Conservation (phyloP, 2,329 filamentous ascomycete genomes). For the Talaromyces pinophilus region DNA sequence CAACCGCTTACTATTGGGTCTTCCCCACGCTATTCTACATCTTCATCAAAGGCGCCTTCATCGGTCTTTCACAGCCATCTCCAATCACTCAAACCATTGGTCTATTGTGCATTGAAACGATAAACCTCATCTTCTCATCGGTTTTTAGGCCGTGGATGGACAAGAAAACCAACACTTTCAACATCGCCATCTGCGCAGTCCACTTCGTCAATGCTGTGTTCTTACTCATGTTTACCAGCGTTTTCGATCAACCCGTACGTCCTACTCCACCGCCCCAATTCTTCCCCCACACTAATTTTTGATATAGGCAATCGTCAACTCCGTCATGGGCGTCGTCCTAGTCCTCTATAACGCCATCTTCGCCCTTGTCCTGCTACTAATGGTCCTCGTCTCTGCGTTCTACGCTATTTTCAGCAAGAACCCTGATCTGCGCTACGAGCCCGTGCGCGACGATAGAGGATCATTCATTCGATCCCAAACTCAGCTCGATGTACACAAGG, state of each 20-base stretch:
- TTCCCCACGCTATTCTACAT: slow-evolving; percentile 76
- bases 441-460: slow-evolving; percentile 91
- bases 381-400: slow-evolving; percentile 74
- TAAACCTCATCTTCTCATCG: slow-evolving; percentile 72
- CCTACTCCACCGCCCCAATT: background rate
- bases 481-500: slow-evolving; percentile 69
- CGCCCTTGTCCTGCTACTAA: slow-evolving; percentile 75
- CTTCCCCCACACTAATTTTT: background rate
- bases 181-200: slow-evolving; percentile 84
- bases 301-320: slow-evolving; percentile 69
- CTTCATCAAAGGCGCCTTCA: slow-evolving; percentile 84
- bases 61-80: slow-evolving; percentile 73
- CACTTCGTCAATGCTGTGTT: slow-evolving; percentile 92
- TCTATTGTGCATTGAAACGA: slow-evolving; percentile 81
- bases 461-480: slow-evolving; percentile 90
- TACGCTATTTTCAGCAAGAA: slow-evolving; percentile 89
- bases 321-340: slow-evolving; percentile 84
- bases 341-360: slow-evolving; percentile 86
- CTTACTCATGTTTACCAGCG: slow-evolving; percentile 80
- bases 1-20: slow-evolving; percentile 93
- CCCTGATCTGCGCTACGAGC: slow-evolving; percentile 90
- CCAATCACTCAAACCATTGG: slow-evolving; percentile 76
- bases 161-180: slow-evolving; percentile 96
- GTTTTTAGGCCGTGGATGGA: slow-evolving; percentile 96
- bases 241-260: slow-evolving; percentile 77